phyloP scores from a whole-genome alignment of 2,329 filamentous ascomycete species.

The Penicillium nordicum region DNA sequence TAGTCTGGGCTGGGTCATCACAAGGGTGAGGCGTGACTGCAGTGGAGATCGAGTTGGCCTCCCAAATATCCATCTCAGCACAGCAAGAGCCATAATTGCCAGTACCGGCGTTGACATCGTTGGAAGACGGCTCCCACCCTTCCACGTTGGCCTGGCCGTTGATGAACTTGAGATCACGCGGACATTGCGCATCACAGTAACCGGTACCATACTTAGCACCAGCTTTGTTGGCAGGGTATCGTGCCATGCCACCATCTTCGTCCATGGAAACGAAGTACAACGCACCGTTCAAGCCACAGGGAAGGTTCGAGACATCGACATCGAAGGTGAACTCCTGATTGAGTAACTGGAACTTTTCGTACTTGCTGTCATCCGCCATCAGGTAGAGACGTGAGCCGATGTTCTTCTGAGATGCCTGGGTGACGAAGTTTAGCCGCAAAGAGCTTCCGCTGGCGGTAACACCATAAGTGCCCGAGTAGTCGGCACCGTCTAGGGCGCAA shows the following conservation, averaged over 20 bases:
- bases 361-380: slow-evolving; percentile 58
- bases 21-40: slow-evolving; percentile 66
- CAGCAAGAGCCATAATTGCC: slow-evolving; percentile 60
- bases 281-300: slow-evolving; percentile 69
- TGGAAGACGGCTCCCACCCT: slow-evolving; percentile 49
- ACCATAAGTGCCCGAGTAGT: slow-evolving; percentile 53
- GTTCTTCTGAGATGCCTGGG: slow-evolving; percentile 32
- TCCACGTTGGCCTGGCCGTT: slow-evolving; percentile 53
- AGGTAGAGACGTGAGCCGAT: slow-evolving; percentile 59
- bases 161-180: slow-evolving; percentile 46
- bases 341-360: slow-evolving; percentile 62
- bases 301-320: slow-evolving; percentile 64
- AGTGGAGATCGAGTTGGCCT: slow-evolving; percentile 63
- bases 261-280: slow-evolving; percentile 63
- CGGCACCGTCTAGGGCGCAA: slow-evolving; percentile 56
- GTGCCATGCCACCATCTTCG: slow-evolving; percentile 55
- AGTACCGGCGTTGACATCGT: slow-evolving; percentile 53
- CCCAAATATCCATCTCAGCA: slow-evolving; percentile 67
- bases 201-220: slow-evolving; percentile 61
- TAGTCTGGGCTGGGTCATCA: slow-evolving; percentile 46
- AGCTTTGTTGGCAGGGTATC: slow-evolving; percentile 51
- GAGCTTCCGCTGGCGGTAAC: slow-evolving; percentile 49
- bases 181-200: slow-evolving; percentile 61
- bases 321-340: slow-evolving; percentile 70
- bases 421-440: slow-evolving; percentile 50